phyloP scores from a whole-genome alignment of 371 early-diverging fungal genomes.

The Syncephalastrum sp. region DNA sequence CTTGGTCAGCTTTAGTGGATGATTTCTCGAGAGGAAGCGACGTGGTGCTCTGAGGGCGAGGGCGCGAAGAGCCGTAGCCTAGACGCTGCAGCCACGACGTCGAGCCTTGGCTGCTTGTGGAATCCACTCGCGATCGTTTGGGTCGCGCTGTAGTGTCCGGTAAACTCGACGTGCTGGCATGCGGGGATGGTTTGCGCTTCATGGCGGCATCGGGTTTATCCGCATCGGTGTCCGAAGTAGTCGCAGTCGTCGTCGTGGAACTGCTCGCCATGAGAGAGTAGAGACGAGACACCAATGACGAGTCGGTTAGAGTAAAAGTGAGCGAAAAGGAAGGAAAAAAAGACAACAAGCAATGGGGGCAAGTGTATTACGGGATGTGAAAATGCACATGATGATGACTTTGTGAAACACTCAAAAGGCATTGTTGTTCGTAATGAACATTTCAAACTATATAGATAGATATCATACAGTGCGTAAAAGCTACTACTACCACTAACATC shows the following conservation, averaged over 20 bases:
- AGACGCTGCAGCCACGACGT: conserved; percentile 10
- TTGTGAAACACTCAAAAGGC: too few relatives aligned
- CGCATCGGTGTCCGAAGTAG: neutral
- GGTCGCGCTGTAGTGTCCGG: neutral
- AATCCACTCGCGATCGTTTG: conserved; percentile 14
- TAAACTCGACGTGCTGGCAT: conserved; percentile 5
- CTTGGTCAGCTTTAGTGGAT: too few relatives aligned
- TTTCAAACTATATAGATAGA: too few relatives aligned
- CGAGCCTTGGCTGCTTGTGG: conserved; percentile 14
- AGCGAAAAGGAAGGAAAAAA: conserved; percentile 1
- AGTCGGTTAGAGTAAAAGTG: too few relatives aligned
- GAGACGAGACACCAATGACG: neutral
- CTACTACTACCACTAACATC: too few relatives aligned
- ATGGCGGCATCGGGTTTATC: neutral
- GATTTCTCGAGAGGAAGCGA: too few relatives aligned
- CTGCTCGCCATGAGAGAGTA: neutral
- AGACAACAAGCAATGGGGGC: neutral
- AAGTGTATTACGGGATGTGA: too few relatives aligned
- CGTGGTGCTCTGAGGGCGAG: too few relatives aligned
- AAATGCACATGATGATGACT: too few relatives aligned
- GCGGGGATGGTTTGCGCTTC: conserved; percentile 2
- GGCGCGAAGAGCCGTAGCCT: too few relatives aligned
- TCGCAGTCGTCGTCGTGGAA: neutral
- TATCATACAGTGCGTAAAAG: too few relatives aligned
- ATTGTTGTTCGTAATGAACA: too few relatives aligned